Percentiles rank a stretch among this genome's conserved stretches.
Evolutionary conservation across 768 basidiomycete species (phyloP).

Genomic region (Russula ochroleuca): DNA sequence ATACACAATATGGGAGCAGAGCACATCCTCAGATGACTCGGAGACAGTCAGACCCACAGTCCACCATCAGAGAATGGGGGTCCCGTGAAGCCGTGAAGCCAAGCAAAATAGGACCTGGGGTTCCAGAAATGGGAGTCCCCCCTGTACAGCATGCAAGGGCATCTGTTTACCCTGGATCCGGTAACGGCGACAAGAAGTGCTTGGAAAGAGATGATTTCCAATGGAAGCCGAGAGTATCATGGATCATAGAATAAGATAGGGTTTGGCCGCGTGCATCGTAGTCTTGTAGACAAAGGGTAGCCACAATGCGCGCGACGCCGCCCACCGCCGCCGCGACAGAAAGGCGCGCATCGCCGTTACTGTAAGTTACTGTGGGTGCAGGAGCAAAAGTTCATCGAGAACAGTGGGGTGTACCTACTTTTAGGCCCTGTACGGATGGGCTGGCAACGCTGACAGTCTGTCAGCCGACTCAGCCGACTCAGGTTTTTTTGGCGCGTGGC

Average conservation of each 20-base stretch:
- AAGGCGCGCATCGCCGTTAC: conserved; percentile 3
- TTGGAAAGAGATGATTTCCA: conserved; percentile 11
- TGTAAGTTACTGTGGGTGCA: not conserved
- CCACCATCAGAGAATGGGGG: not conserved
- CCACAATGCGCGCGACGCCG: not conserved
- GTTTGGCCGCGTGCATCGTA: conserved; percentile 20
- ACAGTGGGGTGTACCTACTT: not conserved
- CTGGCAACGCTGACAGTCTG: too few relatives aligned
- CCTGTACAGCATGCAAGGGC: not conserved
- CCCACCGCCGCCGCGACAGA: not conserved
- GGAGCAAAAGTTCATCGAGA: not conserved
- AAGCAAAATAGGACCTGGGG: not conserved
- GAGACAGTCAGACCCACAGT: too few relatives aligned
- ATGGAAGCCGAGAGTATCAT: conserved; percentile 15
- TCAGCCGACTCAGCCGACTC: too few relatives aligned
- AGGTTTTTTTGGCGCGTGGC: too few relatives aligned
- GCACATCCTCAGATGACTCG: conserved; percentile 2
- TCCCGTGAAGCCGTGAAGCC: not conserved
- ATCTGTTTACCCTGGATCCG: not conserved
- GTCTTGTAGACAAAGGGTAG: not conserved
- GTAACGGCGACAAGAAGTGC: conserved; percentile 5
- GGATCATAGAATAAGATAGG: not conserved
- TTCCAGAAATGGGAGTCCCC: conserved; percentile 7
- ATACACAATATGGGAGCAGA: not conserved
- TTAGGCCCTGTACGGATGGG: too few relatives aligned